These are phyloP conservation scores for Sclerotinia spermophila DNA, from an alignment of 2,329 filamentous ascomycete genomes.

Conservation along the genomic window DNA sequence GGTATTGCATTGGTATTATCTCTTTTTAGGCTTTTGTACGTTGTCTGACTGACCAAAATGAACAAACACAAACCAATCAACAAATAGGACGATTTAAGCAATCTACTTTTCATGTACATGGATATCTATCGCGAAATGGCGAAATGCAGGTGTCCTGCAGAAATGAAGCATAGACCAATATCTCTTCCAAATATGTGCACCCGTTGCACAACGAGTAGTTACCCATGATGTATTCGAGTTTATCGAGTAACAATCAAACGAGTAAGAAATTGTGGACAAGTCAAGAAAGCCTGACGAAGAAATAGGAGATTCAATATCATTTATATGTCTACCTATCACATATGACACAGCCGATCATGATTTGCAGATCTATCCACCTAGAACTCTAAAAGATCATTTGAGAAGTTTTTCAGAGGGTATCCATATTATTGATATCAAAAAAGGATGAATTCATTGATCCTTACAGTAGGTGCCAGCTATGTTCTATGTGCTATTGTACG, in stretches of 20 bases:
- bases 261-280: background rate
- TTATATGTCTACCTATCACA: constrained; percentile 2
- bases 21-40: background rate
- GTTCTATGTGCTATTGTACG: constrained; percentile 13
- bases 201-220: constrained; percentile 4
- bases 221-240: constrained; percentile 9
- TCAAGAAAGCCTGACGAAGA: background rate
- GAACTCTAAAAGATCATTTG: background rate
- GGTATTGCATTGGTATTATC: background rate
- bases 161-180: constrained; percentile 18
- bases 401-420: background rate
- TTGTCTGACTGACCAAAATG: background rate
- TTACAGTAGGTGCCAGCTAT: constrained; percentile 6
- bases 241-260: constrained; percentile 3
- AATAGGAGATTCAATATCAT: background rate
- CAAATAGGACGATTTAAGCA: background rate
- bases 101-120: constrained; percentile 13
- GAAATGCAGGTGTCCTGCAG: constrained; percentile 19
- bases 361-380: constrained; percentile 5
- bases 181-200: background rate
- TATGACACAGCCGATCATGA: background rate
- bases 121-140: constrained; percentile 14
- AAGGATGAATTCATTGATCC: constrained; percentile 4
- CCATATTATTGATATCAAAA: background rate
- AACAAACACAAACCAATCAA: background rate